Base-by-base conservation (phyloP, 345 rosid genomes). In the Euphorbia peplus region DNA sequence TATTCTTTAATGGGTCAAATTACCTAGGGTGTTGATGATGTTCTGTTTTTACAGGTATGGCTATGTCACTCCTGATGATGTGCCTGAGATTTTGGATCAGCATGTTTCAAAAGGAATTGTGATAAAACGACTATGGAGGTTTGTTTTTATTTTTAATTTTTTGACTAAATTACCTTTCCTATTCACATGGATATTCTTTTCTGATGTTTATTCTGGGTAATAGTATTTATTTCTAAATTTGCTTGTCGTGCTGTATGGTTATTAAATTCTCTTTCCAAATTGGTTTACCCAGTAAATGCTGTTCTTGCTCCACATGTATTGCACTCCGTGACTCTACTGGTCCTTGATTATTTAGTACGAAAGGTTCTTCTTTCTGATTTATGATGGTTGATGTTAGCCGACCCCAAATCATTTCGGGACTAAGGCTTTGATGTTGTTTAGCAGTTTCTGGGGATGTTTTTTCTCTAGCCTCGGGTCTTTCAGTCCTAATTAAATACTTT, bases 51-150 rank as follows among this genome's bases (percentile, higher is more conserved):
- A 77, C 77, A 93, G 98, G 98, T 93, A 89, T 78, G 98, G 98
- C 50, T 93, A 93, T 80, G 98, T 93, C 24, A 86, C 95, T 73
- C 97, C 98, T 22, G 82, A 79, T 61, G 97, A 93, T 70, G 92
- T 93, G 60, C 92, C 96, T 75, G 90, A 83, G 63, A 52, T 93
- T 82, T 83, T 93, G 26, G 96, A 93, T 73, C 88, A 89, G 86
- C 97, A 93, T 81, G 86, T 93, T 71, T 86, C 82, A 7, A 81
- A 87, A 76, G 96, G 97, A 72, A 75, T 79, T 66, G 80, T 88
- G 59, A 75, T 93, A 58, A 82, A 88, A 70, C 83, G 90, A 32
- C 83, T 91, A 70, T 88, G 86, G 90, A 93, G 99, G 99, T 93
- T 28, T 70, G 68, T 60, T 3, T 26, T 28, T 70, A 64, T 60